These are phyloP conservation scores for button mushroom (Agaricus bisporus) DNA, from an alignment of 768 basidiomycete species.

Conservation along the genomic window DNA sequence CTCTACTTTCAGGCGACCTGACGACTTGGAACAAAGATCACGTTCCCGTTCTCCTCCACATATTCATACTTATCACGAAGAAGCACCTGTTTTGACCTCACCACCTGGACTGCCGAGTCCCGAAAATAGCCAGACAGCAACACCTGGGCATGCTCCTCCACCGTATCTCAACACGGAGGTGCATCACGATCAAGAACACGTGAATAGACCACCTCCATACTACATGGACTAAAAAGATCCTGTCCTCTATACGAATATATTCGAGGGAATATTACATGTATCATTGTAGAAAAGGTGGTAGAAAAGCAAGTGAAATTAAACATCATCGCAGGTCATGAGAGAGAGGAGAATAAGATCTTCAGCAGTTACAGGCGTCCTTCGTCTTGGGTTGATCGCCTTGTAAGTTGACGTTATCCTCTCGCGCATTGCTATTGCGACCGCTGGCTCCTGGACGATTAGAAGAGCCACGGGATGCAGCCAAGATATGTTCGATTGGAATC, in stretches of 20 bases:
- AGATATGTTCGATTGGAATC: slow-evolving; percentile 85
- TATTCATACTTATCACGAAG: slow-evolving; percentile 19
- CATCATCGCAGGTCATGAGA: slow-evolving; percentile 11
- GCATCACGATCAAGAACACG: slow-evolving; percentile 45
- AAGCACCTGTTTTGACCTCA: slow-evolving; percentile 15
- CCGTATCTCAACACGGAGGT: slow-evolving; percentile 63
- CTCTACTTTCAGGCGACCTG: slow-evolving; percentile 62
- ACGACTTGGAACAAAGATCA: slow-evolving; percentile 26
- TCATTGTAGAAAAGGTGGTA: slow-evolving; percentile 14
- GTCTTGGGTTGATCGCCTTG: slow-evolving; percentile 60
- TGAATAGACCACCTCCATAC: slow-evolving; percentile 56
- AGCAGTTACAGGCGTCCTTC: slow-evolving; percentile 82
- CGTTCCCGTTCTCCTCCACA: slow-evolving; percentile 29
- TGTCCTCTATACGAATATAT: slow-evolving; percentile 16
- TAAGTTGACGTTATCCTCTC: slow-evolving; percentile 61
- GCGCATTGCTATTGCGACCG: slow-evolving; percentile 43
- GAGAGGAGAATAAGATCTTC: slow-evolving; percentile 23
- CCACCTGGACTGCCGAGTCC: slow-evolving; percentile 18
- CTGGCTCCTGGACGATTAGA: slow-evolving; percentile 56
- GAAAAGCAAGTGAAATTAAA: slow-evolving; percentile 11
- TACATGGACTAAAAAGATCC: slow-evolving; percentile 34
- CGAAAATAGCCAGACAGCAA: slow-evolving; percentile 21
- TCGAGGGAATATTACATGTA: slow-evolving; percentile 15
- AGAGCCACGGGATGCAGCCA: slow-evolving; percentile 73
- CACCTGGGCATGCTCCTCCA: slow-evolving; percentile 65